Conservation (phyloP, 2,329 filamentous ascomycete species). For the Penicillium sp. region DNA sequence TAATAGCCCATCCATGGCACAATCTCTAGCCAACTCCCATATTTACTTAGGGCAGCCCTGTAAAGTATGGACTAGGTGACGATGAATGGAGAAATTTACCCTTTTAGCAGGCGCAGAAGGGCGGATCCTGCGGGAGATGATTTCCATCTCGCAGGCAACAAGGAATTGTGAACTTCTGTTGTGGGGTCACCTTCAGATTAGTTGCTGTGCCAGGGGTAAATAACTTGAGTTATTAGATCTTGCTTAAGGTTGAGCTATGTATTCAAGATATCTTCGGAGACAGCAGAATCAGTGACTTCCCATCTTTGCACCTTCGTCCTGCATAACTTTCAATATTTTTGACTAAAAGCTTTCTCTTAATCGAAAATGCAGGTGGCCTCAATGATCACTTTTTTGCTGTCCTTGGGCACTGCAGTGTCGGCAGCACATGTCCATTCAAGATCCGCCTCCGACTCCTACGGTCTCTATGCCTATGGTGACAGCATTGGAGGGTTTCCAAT, state of each 20-base stretch:
- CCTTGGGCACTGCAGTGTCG: neutral
- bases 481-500: conserved; percentile 16
- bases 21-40: neutral
- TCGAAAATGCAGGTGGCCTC: neutral
- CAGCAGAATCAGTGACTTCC: too few species aligned
- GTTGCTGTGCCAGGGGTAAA: neutral
- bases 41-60: neutral
- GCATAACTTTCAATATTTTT: neutral
- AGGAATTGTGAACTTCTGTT: neutral
- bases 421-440: neutral
- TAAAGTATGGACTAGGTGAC: neutral
- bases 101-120: neutral
- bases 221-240: neutral
- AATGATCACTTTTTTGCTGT: neutral
- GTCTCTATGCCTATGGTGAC: conserved; percentile 17
- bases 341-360: neutral
- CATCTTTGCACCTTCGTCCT: neutral
- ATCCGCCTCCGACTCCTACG: conserved; percentile 1
- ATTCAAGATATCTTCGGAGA: neutral
- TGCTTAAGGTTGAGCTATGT: neutral
- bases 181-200: neutral
- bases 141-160: neutral
- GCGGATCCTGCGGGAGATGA: neutral
- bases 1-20: neutral
- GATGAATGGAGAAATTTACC: neutral